A percentile compares a stretch with the other conserved stretches of the same genome.
Conservation (phyloP, 805 yeast species). For the Yamadazyma paraphyllophila region DNA sequence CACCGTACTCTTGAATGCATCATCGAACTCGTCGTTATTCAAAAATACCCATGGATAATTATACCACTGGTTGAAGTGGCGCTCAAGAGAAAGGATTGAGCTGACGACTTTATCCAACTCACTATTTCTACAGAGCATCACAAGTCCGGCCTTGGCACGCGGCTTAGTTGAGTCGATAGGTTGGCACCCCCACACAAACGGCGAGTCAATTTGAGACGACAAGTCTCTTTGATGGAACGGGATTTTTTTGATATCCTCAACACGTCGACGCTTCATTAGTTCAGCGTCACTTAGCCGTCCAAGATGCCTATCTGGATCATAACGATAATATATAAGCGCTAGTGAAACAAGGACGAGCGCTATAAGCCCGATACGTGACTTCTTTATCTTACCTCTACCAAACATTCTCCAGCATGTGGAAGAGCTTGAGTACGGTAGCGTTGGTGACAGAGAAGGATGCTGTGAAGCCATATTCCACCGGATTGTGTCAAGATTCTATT, state of each 20-base stretch:
- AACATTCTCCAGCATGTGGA: background rate
- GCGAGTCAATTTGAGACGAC: conserved; percentile 27
- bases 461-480: background rate
- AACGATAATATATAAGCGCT: background rate
- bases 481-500: background rate
- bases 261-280: background rate
- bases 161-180: conserved; percentile 39
- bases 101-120: conserved; percentile 76
- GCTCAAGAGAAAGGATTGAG: conserved; percentile 73
- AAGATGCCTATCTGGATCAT: conserved; percentile 1
- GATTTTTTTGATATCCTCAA: conserved; percentile 3
- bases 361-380: background rate
- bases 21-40: conserved; percentile 73
- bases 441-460: background rate
- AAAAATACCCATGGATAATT: conserved; percentile 90
- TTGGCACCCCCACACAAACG: conserved; percentile 56
- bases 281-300: conserved; percentile 2
- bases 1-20: conserved; percentile 58
- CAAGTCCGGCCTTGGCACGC: conserved; percentile 80
- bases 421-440: background rate
- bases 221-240: conserved; percentile 12
- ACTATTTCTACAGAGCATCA: conserved; percentile 76
- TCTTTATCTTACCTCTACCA: background rate
- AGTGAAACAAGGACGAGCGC: no score
- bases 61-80: conserved; percentile 92